Conservation (phyloP, 805 yeast species). For the Maudiozyma serrabonitensis region DNA sequence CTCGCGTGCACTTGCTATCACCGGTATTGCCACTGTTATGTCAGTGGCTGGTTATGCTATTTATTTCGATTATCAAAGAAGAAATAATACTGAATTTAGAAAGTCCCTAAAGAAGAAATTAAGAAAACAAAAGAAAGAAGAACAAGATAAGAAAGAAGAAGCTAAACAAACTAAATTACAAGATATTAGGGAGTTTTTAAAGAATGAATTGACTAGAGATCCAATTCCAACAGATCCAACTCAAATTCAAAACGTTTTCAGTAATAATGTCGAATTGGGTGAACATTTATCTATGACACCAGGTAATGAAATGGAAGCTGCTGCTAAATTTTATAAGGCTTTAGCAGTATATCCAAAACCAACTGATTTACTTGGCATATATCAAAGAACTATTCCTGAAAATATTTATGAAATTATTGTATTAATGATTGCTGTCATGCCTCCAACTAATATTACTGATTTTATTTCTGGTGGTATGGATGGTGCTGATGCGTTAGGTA, state of each 20-base stretch:
- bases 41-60: slow-evolving; percentile 65
- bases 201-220: slow-evolving; percentile 52
- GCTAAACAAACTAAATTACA: slow-evolving; percentile 53
- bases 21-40: slow-evolving; percentile 32
- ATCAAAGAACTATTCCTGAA: slow-evolving; percentile 81
- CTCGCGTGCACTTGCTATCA: slow-evolving; percentile 26
- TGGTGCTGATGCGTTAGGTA: slow-evolving; percentile 3
- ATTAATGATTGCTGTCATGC: slow-evolving; percentile 82
- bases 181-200: slow-evolving; percentile 51
- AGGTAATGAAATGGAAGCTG: slow-evolving; percentile 70
- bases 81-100: slow-evolving; percentile 77
- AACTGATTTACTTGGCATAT: slow-evolving; percentile 77
- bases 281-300: slow-evolving; percentile 66
- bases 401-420: slow-evolving; percentile 74
- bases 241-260: slow-evolving; percentile 71
- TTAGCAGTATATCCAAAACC: slow-evolving; percentile 91
- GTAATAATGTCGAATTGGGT: slow-evolving; percentile 75
- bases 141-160: slow-evolving; percentile 34
- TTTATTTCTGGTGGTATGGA: slow-evolving; percentile 35
- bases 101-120: slow-evolving; percentile 56
- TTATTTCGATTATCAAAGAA: slow-evolving; percentile 89
- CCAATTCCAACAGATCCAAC: slow-evolving; percentile 67
- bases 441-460: slow-evolving; percentile 53
- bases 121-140: slow-evolving; percentile 45
- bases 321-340: slow-evolving; percentile 87